Base-by-base conservation (phyloP, 495 filamentous ascomycete genomes). In the Aspergillus coremiiformis region DNA sequence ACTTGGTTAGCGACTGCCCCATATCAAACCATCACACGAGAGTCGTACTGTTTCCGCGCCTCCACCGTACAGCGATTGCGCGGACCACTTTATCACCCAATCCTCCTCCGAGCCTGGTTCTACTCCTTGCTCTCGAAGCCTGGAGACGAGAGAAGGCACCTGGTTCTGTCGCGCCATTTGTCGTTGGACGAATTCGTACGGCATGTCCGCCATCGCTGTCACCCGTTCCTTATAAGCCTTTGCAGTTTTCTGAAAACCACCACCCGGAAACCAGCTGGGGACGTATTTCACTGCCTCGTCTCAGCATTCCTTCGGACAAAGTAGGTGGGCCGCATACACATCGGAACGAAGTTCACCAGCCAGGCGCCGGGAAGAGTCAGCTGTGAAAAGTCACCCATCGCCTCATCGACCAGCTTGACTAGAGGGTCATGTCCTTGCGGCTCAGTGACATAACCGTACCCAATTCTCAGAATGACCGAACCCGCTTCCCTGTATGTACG, bases 21-120 rank as follows among this genome's bases (percentile, higher is more conserved):
- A n/a, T n/a, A n/a, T n/a, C n/a, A n/a, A n/a, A n/a, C n/a, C n/a
- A n/a, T n/a, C n/a, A n/a, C n/a, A n/a, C n/a, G n/a, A n/a, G n/a
- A n/a, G n/a, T n/a, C 54, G 5, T 23, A 62, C 57, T 19, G 67
- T 83, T 55, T 84, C 81, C 14, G 76, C 73, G 5, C 80, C 81
- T 14, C 71, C 81, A 39, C 75, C 69, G 32, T 81, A 75, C 0
- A 84, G 57, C 1, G 68, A 66, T 12, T 66, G 66, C 7, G 77
- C 69, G 21, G 70, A 53, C 68, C 67, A 73, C 48, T 73, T 77
- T 26, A 64, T 60, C 11, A 55, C 47, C 0, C 47, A 21, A 19
- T 69, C 62, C 26, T 49, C 47, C 11, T 49, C 47, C 10, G 17
- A 14, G 17, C 47, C 32, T n/a, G 20, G 6, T 0, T 47, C 43